Conservation (phyloP, 495 filamentous ascomycete species). For the Penicillium coprophilum region DNA sequence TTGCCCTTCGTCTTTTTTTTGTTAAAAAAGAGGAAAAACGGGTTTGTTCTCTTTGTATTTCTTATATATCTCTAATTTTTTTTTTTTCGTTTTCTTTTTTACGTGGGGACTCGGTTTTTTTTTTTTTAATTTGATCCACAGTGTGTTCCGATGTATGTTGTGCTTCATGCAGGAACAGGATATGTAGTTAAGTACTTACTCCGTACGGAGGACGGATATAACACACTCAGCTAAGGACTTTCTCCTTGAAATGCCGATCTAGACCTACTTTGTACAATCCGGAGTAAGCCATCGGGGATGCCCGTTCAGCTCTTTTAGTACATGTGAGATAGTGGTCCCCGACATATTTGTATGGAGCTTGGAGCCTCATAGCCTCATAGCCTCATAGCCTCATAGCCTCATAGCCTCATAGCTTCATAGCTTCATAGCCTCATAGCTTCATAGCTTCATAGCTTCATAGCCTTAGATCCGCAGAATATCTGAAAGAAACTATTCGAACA, state of each 20-base stretch:
- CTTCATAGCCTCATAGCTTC: background rate
- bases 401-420: background rate
- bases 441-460: background rate
- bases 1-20: constrained; percentile 5
- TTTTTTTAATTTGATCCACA: constrained; percentile 16
- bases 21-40: constrained; percentile 19
- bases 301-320: constrained; percentile 4
- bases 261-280: constrained; percentile 9
- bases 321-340: background rate
- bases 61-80: constrained; percentile 14
- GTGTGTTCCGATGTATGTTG: background rate
- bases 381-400: background rate
- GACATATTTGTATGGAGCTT: background rate
- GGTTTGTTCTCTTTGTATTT: constrained; percentile 14
- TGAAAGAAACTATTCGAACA: background rate
- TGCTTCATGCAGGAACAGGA: constrained; percentile 6
- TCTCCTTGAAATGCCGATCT: constrained; percentile 17
- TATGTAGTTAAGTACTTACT: too few species aligned
- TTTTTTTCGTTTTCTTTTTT: constrained; percentile 10
- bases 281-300: constrained; percentile 21
- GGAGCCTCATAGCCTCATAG: background rate
- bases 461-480: too few species aligned
- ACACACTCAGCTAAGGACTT: too few species aligned
- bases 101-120: constrained; percentile 24
- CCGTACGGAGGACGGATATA: too few species aligned